phyloP scores from a whole-genome alignment of 2,329 filamentous ascomycete genomes.

The Pseudogymnoascus pannorum region DNA sequence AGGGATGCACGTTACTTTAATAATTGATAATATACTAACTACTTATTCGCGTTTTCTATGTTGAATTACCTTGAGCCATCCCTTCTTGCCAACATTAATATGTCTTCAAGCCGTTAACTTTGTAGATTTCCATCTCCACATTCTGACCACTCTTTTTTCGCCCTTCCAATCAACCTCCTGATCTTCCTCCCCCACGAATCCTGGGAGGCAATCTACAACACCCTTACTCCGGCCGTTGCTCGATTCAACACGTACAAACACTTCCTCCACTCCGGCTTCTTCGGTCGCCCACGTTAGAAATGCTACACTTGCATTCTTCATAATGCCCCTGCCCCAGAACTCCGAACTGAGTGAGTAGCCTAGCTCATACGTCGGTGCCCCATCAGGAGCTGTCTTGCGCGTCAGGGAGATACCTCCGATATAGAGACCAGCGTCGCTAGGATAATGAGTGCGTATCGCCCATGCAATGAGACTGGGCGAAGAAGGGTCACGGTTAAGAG shows the following conservation, averaged over 20 bases:
- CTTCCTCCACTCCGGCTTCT: not conserved
- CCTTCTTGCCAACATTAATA: too few species aligned
- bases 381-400: not conserved
- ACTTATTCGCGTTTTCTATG: too few species aligned
- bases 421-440: not conserved
- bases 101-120: not conserved
- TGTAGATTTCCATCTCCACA: constrained; percentile 2
- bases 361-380: not conserved
- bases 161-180: constrained; percentile 4
- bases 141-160: not conserved
- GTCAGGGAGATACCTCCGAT: not conserved
- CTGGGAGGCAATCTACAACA: not conserved
- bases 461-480: not conserved
- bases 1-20: too few species aligned
- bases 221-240: constrained; percentile 4
- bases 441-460: not conserved
- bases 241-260: constrained; percentile 6
- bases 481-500: not conserved
- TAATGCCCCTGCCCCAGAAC: constrained; percentile 3
- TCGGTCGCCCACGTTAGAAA: not conserved
- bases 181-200: not conserved
- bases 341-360: constrained; percentile 8
- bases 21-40: not conserved
- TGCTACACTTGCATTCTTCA: not conserved
- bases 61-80: too few species aligned